Evolutionary conservation across 2,329 filamentous ascomycete genomes (phyloP).

Genomic region (Pyrenophora seminiperda): DNA sequence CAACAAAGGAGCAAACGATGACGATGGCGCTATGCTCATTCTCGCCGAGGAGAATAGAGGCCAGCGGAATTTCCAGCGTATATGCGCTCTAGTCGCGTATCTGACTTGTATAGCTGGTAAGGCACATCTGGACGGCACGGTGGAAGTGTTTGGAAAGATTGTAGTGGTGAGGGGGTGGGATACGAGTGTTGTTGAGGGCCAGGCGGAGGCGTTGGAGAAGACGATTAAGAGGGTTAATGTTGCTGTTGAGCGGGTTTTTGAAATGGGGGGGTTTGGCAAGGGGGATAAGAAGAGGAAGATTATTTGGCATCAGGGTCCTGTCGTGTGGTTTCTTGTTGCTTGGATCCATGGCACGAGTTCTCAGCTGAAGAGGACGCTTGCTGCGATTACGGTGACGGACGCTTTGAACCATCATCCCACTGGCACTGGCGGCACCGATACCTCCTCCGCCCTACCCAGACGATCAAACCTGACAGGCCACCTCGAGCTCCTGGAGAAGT

Average conservation of each 20-base stretch:
- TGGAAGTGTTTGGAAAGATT: conserved; percentile 33
- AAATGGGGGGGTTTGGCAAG: conserved; percentile 13
- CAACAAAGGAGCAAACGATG: conserved; percentile 14
- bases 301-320: conserved; percentile 44
- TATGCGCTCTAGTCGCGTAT: conserved; percentile 37
- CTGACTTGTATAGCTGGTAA: conserved; percentile 28
- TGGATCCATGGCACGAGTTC: conserved; percentile 39
- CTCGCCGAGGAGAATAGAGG: conserved; percentile 27
- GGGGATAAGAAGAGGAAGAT: conserved; percentile 23
- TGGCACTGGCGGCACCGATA: too few relatives aligned
- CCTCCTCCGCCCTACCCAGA: too few relatives aligned
- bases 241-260: conserved; percentile 28
- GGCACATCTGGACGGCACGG: conserved; percentile 33
- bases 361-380: conserved; percentile 26
- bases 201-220: conserved; percentile 18
- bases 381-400: conserved; percentile 33
- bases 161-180: conserved; percentile 39
- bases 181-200: conserved; percentile 15
- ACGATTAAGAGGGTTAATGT: conserved; percentile 33
- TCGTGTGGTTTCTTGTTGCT: conserved; percentile 33
- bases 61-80: conserved; percentile 29
- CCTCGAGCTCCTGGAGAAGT: conserved; percentile 32
- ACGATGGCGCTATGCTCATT: conserved; percentile 37
- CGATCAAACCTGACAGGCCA: too few relatives aligned
- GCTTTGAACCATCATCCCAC: too few relatives aligned